These are phyloP conservation scores for Neurospora sp. DNA, from an alignment of 495 filamentous ascomycete genomes.

Conservation along the genomic window DNA sequence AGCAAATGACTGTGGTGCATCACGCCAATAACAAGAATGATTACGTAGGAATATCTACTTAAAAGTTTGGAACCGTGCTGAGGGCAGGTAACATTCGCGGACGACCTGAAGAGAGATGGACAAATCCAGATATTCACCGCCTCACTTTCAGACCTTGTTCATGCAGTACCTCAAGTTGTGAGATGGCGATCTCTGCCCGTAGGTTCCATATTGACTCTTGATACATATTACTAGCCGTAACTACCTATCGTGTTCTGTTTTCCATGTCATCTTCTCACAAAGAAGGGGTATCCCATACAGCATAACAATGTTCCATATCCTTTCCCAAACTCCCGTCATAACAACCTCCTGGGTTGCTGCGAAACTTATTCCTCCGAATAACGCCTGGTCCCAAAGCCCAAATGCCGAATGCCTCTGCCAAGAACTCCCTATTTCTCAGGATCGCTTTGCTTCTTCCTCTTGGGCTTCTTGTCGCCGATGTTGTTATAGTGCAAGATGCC, in stretches of 20 bases:
- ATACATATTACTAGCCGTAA: not conserved
- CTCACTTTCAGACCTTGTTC: not conserved
- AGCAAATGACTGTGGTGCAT: not conserved
- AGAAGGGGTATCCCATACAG: not conserved
- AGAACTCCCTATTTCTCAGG: conserved; percentile 4
- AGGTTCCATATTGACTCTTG: not conserved
- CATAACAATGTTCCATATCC: not conserved
- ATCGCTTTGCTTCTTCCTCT: conserved; percentile 21
- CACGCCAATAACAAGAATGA: not conserved
- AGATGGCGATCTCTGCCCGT: not conserved
- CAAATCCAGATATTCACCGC: not conserved
- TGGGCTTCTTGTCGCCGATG: conserved; percentile 40
- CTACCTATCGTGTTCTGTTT: not conserved
- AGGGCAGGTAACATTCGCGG: not conserved
- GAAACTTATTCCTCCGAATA: not conserved
- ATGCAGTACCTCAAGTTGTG: not conserved
- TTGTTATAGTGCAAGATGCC: conserved; percentile 46
- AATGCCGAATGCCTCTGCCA: not conserved
- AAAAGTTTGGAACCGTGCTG: not conserved
- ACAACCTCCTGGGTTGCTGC: not conserved
- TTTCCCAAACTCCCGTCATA: not conserved
- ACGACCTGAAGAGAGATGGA: not conserved
- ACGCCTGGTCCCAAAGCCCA: not conserved
- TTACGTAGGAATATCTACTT: not conserved
- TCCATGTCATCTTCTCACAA: not conserved